These are phyloP conservation scores for Aegilops umbellulata DNA, from an alignment of 176 grass and related monocot genomes.

Conservation along the genomic window DNA sequence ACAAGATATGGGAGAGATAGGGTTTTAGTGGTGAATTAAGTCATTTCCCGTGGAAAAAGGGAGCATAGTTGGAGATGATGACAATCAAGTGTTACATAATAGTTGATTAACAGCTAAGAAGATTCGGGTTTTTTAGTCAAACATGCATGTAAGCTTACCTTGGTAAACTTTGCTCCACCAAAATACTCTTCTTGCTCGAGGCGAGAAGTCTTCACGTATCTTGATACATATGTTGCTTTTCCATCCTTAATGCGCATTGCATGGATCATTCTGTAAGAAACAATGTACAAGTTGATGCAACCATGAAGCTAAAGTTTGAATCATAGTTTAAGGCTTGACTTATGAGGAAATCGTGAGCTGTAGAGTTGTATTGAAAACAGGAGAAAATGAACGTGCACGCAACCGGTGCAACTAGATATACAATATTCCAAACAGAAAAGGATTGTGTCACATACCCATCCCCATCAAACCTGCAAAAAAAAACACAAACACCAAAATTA, in stretches of 20 bases:
- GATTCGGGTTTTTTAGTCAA: neutral
- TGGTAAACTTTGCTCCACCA: constrained; percentile 91
- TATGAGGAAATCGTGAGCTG: neutral
- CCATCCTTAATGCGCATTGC: constrained; percentile 92
- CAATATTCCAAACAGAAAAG: constrained; percentile 9
- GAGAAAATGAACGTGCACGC: neutral
- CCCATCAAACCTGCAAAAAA: constrained; percentile 78
- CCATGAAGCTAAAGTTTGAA: neutral
- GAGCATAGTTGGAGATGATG: neutral
- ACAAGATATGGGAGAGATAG: neutral
- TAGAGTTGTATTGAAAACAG: neutral
- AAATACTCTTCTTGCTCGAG: constrained; percentile 96
- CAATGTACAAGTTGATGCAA: neutral
- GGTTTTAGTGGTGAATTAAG: neutral
- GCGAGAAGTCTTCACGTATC: constrained; percentile 86
- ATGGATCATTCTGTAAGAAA: constrained; percentile 83
- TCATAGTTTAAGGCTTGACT: neutral
- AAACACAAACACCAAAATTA: neutral
- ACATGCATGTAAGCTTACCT: constrained; percentile 31
- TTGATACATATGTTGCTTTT: constrained; percentile 92
- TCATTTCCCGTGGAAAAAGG: neutral
- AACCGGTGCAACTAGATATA: neutral
- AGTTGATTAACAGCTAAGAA: neutral
- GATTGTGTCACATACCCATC: constrained; percentile 62
- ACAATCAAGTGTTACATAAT: too few species aligned